phyloP scores from a whole-genome alignment of 1,284 basidiomycete species.

The Cryptococcus hybrid region DNA sequence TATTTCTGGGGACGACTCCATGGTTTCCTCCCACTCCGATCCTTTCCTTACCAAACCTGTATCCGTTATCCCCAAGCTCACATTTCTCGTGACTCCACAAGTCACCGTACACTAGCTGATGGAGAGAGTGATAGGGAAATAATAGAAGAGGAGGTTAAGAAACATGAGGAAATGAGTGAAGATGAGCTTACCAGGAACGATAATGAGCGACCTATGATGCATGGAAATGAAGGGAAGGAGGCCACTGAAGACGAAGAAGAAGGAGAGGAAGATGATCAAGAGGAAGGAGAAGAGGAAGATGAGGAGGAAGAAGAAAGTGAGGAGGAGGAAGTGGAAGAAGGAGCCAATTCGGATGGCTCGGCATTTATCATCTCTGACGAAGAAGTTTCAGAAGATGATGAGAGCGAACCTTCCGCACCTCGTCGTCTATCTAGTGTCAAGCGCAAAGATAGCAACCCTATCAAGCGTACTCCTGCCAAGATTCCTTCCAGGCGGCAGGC shows the following conservation, averaged over 20 bases:
- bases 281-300: constrained; percentile 22
- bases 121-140: constrained; percentile 18
- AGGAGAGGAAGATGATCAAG: constrained; percentile 24
- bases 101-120: neutral
- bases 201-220: constrained; percentile 11
- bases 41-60: constrained; percentile 23
- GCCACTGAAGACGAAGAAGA: constrained; percentile 20
- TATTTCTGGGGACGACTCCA: constrained; percentile 16
- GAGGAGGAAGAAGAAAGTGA: constrained; percentile 43
- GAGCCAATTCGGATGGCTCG: constrained; percentile 17
- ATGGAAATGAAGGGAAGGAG: constrained; percentile 20
- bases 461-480: neutral
- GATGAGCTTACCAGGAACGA: constrained; percentile 14
- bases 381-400: constrained; percentile 33
- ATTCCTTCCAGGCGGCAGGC: neutral
- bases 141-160: constrained; percentile 17
- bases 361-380: constrained; percentile 29
- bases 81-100: constrained; percentile 14
- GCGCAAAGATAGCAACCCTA: neutral
- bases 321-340: constrained; percentile 17
- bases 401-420: neutral
- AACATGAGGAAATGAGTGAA: constrained; percentile 16
- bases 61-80: constrained; percentile 11
- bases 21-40: constrained; percentile 19
- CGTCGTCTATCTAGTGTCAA: neutral